These are phyloP conservation scores for Acacia melanoxylon DNA, from an alignment of 306 rosid species.

Conservation along the genomic window DNA sequence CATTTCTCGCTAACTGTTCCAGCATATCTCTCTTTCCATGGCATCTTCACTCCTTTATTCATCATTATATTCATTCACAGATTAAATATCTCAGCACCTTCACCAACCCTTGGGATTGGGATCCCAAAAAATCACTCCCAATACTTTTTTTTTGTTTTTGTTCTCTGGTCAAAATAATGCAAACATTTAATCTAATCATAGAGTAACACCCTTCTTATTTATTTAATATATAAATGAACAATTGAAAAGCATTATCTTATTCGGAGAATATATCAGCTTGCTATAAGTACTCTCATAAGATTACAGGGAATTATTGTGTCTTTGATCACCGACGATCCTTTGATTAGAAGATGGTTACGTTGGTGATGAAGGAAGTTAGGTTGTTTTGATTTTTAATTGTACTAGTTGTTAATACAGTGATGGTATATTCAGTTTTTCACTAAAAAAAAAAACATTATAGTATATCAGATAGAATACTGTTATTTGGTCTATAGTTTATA, in stretches of 20 bases:
- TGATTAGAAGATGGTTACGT: too few species aligned
- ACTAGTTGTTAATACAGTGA: too few species aligned
- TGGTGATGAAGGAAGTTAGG: too few species aligned
- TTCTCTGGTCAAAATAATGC: not conserved
- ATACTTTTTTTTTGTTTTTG: not conserved
- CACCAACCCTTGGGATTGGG: not conserved
- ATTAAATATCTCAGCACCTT: conserved; percentile 7
- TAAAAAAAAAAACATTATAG: too few species aligned
- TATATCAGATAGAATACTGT: too few species aligned
- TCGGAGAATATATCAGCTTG: too few species aligned
- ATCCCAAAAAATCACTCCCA: not conserved
- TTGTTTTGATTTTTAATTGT: too few species aligned
- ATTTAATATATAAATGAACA: not conserved
- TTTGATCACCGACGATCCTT: too few species aligned
- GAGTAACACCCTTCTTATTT: not conserved
- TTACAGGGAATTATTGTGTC: too few species aligned
- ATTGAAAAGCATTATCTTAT: not conserved
- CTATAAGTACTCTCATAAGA: too few species aligned
- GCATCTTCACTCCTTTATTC: conserved; percentile 11
- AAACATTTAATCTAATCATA: not conserved
- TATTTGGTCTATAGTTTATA: not conserved
- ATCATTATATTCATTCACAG: conserved; percentile 24
- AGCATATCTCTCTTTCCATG: conserved; percentile 31
- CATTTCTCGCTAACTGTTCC: conserved; percentile 50
- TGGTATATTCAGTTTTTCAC: too few species aligned